A percentile compares a stretch with the other conserved stretches of the same genome.
Evolutionary conservation across 2,329 filamentous ascomycete genomes (phyloP).

Genomic region (Phialophora verrucosa): DNA sequence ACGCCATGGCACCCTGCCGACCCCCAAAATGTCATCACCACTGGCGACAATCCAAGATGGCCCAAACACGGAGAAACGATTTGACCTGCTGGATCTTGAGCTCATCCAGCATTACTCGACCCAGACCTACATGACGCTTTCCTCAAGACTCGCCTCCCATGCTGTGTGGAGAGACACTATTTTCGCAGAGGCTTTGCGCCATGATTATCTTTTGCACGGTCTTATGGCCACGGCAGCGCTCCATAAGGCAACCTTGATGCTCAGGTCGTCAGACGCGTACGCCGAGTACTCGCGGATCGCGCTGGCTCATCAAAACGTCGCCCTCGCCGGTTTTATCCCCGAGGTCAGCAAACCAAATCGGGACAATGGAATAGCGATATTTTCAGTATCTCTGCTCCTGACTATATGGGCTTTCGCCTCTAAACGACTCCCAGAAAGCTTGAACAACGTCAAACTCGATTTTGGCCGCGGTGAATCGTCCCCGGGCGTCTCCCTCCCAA

Average conservation of each 20-base stretch:
- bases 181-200: slow-evolving; percentile 48
- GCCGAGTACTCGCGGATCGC: slow-evolving; percentile 39
- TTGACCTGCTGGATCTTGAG: slow-evolving; percentile 50
- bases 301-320: slow-evolving; percentile 38
- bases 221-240: slow-evolving; percentile 50
- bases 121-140: slow-evolving; percentile 44
- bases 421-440: slow-evolving; percentile 36
- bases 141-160: slow-evolving; percentile 38
- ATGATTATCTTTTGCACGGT: slow-evolving; percentile 51
- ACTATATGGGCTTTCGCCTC: slow-evolving; percentile 39
- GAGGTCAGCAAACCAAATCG: slow-evolving; percentile 36
- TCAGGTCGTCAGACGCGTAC: slow-evolving; percentile 36
- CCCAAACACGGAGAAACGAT: slow-evolving; percentile 20
- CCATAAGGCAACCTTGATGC: slow-evolving; percentile 46
- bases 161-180: slow-evolving; percentile 50
- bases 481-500: slow-evolving; percentile 30
- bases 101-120: slow-evolving; percentile 54
- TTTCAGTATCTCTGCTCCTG: slow-evolving; percentile 37
- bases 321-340: slow-evolving; percentile 38
- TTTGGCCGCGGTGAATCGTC: slow-evolving; percentile 27
- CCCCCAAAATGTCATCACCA: slow-evolving; percentile 11
- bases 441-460: slow-evolving; percentile 36
- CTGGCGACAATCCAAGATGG: slow-evolving; percentile 11
- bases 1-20: slow-evolving; percentile 16
- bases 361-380: slow-evolving; percentile 39